A percentile compares a stretch with the other conserved stretches of the same genome.
Conservation (phyloP, 495 filamentous ascomycete species). For the Terfezia claveryi region DNA sequence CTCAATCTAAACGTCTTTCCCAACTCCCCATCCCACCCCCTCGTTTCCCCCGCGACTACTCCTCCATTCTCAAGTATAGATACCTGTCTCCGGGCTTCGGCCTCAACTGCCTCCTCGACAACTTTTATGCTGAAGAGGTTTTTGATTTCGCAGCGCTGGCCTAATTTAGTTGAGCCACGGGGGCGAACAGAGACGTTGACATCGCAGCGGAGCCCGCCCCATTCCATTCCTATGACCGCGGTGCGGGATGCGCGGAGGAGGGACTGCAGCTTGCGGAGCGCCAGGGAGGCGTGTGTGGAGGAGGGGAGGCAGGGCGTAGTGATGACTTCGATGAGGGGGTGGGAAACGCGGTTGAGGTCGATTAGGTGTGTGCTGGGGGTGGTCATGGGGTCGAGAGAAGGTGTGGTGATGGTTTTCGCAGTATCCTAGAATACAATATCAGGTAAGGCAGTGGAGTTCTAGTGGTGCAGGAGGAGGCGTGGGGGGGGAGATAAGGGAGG, state of each 20-base stretch:
- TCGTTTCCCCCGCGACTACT: slow-evolving; percentile 61
- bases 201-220: slow-evolving; percentile 75
- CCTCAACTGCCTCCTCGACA: slow-evolving; percentile 77
- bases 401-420: slow-evolving; percentile 63
- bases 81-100: slow-evolving; percentile 79
- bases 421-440: slow-evolving; percentile 34
- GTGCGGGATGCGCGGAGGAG: slow-evolving; percentile 61
- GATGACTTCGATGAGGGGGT: slow-evolving; percentile 88
- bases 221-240: slow-evolving; percentile 75
- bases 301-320: slow-evolving; percentile 36
- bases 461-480: too few species aligned
- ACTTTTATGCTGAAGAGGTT: slow-evolving; percentile 88
- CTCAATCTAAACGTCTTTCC: slow-evolving; percentile 54
- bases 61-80: slow-evolving; percentile 56
- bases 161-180: slow-evolving; percentile 37
- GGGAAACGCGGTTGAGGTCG: slow-evolving; percentile 82
- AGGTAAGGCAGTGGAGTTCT: too few species aligned
- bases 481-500: too few species aligned
- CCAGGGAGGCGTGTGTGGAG: slow-evolving; percentile 55
- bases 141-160: slow-evolving; percentile 91
- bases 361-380: slow-evolving; percentile 45
- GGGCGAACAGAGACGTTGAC: slow-evolving; percentile 79
- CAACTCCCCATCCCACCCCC: slow-evolving; percentile 60
- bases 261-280: slow-evolving; percentile 71
- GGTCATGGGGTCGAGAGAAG: background rate